These are phyloP conservation scores for Blumeria graminis DNA, from an alignment of 2,329 filamentous ascomycete species.

Conservation along the genomic window DNA sequence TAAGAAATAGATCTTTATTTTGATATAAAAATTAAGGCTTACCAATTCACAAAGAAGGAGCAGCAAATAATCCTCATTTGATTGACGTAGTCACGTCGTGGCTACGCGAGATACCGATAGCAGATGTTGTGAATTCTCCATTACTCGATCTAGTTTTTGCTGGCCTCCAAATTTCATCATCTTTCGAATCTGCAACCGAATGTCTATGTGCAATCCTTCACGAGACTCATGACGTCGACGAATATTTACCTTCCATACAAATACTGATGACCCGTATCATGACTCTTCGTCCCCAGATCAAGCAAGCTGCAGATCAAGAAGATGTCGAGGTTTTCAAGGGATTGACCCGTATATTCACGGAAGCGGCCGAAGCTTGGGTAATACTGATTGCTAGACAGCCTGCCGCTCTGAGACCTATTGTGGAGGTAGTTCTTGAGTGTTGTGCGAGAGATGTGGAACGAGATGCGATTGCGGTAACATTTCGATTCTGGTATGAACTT, in stretches of 20 bases:
- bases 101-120: slow-evolving; percentile 76
- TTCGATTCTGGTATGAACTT: slow-evolving; percentile 94
- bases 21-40: not conserved
- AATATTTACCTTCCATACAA: slow-evolving; percentile 61
- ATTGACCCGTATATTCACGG: slow-evolving; percentile 71
- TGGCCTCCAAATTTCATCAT: slow-evolving; percentile 48
- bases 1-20: slow-evolving; percentile 21
- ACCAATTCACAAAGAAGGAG: slow-evolving; percentile 28
- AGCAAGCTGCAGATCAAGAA: slow-evolving; percentile 49
- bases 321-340: slow-evolving; percentile 73
- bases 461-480: slow-evolving; percentile 82
- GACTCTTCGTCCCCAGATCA: slow-evolving; percentile 51
- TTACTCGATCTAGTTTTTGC: slow-evolving; percentile 60
- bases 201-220: slow-evolving; percentile 78
- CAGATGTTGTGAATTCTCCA: slow-evolving; percentile 62
- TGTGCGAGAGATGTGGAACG: slow-evolving; percentile 67
- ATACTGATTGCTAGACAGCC: slow-evolving; percentile 74
- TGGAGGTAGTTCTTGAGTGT: slow-evolving; percentile 82
- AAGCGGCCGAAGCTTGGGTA: slow-evolving; percentile 87
- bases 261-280: slow-evolving; percentile 62
- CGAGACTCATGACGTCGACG: slow-evolving; percentile 85
- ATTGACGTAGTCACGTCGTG: slow-evolving; percentile 93
- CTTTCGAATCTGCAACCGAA: slow-evolving; percentile 73
- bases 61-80: slow-evolving; percentile 67
- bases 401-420: slow-evolving; percentile 54